Evolutionary conservation across 345 rosid species (phyloP), one percentile per base, ranked within the genome.

Genomic region (rapeseed (Brassica napus)): DNA sequence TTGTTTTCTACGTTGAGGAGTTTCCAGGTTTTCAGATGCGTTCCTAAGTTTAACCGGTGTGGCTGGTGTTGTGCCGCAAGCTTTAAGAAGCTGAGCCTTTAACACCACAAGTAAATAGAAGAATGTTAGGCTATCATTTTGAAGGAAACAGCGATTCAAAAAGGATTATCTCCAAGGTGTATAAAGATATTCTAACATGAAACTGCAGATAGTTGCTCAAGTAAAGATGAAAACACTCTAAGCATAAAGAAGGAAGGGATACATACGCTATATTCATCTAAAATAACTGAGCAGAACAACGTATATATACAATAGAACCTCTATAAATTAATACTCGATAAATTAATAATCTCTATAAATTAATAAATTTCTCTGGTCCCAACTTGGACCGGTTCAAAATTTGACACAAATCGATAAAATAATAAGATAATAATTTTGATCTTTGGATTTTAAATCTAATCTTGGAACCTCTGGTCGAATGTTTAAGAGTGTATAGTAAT

Each of bases 21-120:
- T 81, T 8, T 82, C 85, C 23, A 80, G 69, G 77, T 83, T 83
- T 68, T 60, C 60, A 18, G 83, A 76, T 47, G 85, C 90, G 82
- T 85, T 86, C 55, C 86, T 82, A 73, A 90, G 82, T 80, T 86
- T 92, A 61, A 64, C 21, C 12, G 92, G 95, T 49, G 97, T 92
- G 79, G 82, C 89, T 4, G 85, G 85, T 84, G 86, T 76, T 2
- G 89, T 85, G 35, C 88, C 87, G 65, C 88, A 87, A 68, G 88
- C 90, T 86, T 91, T 92, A 42, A 91, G 89, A 86, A 89, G 83
- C 65, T 81, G 90, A 37, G 89, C 92, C 98, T 92, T 83, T 31
- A 39, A 23, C 9, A 66, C 54, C 62, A 21, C n/a, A 78, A 14
- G 68, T 14, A 65, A 28, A 65, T 6, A 14, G n/a, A 30, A 61